Evolutionary conservation across 192 early-diverging fungal species (phyloP).

Genomic region (Backusella circina): DNA sequence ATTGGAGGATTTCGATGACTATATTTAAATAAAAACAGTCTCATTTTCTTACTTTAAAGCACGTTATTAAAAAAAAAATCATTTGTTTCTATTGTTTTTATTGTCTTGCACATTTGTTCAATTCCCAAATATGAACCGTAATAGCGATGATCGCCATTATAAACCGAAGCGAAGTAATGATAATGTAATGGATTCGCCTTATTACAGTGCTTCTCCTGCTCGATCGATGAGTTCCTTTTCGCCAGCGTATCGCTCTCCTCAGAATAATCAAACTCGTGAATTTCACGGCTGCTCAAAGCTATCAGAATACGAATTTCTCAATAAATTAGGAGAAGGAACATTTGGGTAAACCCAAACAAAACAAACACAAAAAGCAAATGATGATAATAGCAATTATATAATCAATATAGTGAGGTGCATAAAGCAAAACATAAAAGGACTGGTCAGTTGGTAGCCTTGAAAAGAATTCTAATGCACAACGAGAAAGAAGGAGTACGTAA

Average conservation of each 20-base stretch:
- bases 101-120: not conserved
- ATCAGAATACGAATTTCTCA: slow-evolving; percentile 76
- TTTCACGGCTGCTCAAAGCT: slow-evolving; percentile 72
- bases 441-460: slow-evolving; percentile 76
- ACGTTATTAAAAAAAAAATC: not conserved
- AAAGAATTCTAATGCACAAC: slow-evolving; percentile 93
- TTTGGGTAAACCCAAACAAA: slow-evolving; percentile 69
- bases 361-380: not conserved
- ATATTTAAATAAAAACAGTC: not conserved
- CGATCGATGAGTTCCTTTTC: slow-evolving; percentile 4
- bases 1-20: slow-evolving; percentile 13
- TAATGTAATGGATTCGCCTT: not conserved
- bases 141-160: not conserved
- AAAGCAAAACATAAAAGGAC: slow-evolving; percentile 74
- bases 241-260: slow-evolving; percentile 6
- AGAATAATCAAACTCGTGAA: not conserved
- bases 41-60: not conserved
- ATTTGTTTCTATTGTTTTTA: not conserved
- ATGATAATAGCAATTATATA: not conserved
- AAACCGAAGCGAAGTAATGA: not conserved
- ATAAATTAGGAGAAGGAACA: slow-evolving; percentile 95
- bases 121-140: not conserved
- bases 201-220: not conserved
- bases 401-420: slow-evolving; percentile 75
- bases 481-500: slow-evolving; percentile 76